Percentiles rank a stretch among this genome's conserved stretches.
phyloP scores from a whole-genome alignment of 805 yeast species.

The Metahyphopichia silvanorum region DNA sequence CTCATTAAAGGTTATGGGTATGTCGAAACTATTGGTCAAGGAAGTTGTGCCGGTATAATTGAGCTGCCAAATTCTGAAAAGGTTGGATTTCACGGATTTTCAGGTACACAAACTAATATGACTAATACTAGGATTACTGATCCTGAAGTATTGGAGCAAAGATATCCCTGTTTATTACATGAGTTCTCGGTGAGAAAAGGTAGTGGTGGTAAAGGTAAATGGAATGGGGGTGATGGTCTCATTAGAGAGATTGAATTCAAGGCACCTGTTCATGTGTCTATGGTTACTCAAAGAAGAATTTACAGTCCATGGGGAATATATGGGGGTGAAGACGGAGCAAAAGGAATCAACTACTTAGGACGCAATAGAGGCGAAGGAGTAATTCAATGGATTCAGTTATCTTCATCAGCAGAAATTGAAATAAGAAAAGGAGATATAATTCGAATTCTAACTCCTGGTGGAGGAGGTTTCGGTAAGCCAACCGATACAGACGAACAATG shows the following conservation, averaged over 20 bases:
- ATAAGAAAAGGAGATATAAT: constrained; percentile 63
- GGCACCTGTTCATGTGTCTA: constrained; percentile 15
- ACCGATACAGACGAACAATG: constrained; percentile 12
- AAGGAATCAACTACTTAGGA: constrained; percentile 38
- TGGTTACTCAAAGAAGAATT: constrained; percentile 19
- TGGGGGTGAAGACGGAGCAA: constrained; percentile 19
- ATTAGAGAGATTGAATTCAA: constrained; percentile 17
- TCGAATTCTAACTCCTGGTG: constrained; percentile 76
- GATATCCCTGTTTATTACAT: constrained; percentile 15
- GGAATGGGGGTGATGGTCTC: constrained; percentile 19
- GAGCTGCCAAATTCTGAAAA: constrained; percentile 8
- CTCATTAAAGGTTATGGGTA: constrained; percentile 14
- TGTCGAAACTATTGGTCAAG: constrained; percentile 10
- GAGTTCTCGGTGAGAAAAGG: constrained; percentile 12
- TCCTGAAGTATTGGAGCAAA: constrained; percentile 18
- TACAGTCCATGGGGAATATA: constrained; percentile 26
- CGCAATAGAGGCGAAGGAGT: constrained; percentile 23
- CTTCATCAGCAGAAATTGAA: constrained; percentile 65
- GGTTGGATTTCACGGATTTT: constrained; percentile 15
- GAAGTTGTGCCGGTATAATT: constrained; percentile 15
- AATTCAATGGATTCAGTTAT: constrained; percentile 26
- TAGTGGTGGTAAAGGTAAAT: constrained; percentile 17
- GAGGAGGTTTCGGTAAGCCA: constrained; percentile 69
- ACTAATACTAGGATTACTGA: constrained; percentile 25
- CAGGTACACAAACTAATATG: constrained; percentile 48